These are phyloP conservation scores for Novakomyces olei DNA, from an alignment of 805 yeast species.

Conservation along the genomic window DNA sequence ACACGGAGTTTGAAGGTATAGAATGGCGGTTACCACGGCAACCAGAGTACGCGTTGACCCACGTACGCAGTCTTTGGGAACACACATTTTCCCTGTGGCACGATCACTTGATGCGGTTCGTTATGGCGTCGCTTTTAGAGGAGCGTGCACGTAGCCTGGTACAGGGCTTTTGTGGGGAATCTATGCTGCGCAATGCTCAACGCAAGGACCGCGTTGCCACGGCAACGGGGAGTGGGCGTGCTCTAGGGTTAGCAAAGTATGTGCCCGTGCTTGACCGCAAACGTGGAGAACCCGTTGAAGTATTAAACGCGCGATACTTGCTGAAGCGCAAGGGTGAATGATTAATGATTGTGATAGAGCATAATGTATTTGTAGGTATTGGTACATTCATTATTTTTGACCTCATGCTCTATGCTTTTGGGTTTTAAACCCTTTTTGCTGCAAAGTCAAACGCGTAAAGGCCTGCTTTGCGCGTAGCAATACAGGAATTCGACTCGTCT, in stretches of 20 bases:
- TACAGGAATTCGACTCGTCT: no score
- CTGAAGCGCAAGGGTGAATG: no score
- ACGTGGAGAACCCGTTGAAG: constrained; percentile 41
- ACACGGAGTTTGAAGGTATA: constrained; percentile 49
- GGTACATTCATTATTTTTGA: no score
- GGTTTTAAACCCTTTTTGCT: no score
- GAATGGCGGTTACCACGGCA: constrained; percentile 5
- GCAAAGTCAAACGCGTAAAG: no score
- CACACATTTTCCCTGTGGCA: constrained; percentile 1
- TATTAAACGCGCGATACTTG: constrained; percentile 40
- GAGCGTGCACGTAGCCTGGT: constrained; percentile 14
- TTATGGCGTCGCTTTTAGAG: constrained; percentile 6
- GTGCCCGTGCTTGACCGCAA: constrained; percentile 35
- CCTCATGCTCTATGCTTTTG: no score
- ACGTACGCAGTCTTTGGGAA: constrained; percentile 1
- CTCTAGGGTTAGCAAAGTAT: constrained; percentile 35
- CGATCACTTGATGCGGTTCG: neutral
- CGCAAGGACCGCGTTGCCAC: constrained; percentile 11
- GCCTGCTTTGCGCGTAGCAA: no score
- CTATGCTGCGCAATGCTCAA: no score
- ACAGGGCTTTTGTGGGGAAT: neutral
- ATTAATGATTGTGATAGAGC: no score
- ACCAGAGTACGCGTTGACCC: neutral
- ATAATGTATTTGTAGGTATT: no score
- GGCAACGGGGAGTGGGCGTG: constrained; percentile 62